These are phyloP conservation scores for Aureobasidium zeae DNA, from an alignment of 2,329 filamentous ascomycete species.

Conservation along the genomic window DNA sequence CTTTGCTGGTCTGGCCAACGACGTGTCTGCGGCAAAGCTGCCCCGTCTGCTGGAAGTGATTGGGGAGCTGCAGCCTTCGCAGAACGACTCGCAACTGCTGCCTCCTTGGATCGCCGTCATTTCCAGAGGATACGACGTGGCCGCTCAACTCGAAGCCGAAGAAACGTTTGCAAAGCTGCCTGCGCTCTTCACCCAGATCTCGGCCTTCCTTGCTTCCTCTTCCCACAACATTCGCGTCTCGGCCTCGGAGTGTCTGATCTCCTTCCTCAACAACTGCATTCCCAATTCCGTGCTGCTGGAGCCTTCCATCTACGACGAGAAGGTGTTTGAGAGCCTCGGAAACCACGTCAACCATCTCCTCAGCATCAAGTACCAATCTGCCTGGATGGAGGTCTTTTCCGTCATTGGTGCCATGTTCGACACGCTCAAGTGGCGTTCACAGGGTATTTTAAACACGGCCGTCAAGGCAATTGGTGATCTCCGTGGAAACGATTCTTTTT, in stretches of 20 bases:
- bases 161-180: conserved; percentile 89
- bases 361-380: conserved; percentile 83
- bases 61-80: conserved; percentile 77
- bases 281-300: conserved; percentile 75
- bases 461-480: conserved; percentile 77
- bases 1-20: conserved; percentile 81
- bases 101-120: conserved; percentile 95
- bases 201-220: conserved; percentile 72
- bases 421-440: conserved; percentile 71
- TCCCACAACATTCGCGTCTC: conserved; percentile 92
- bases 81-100: conserved; percentile 88
- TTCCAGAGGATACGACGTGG: conserved; percentile 88
- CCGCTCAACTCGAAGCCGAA: conserved; percentile 75
- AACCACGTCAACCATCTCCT: conserved; percentile 65
- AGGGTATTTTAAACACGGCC: conserved; percentile 66
- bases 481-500: conserved; percentile 77
- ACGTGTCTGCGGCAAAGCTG: conserved; percentile 80
- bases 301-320: conserved; percentile 87
- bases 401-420: conserved; percentile 83
- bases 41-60: conserved; percentile 86
- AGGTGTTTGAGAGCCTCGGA: conserved; percentile 71
- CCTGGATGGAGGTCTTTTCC: conserved; percentile 90
- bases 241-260: conserved; percentile 88
- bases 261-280: conserved; percentile 83
- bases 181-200: conserved; percentile 69